Base-by-base conservation (phyloP, 345 rosid genomes). In the Brassica nigra region DNA sequence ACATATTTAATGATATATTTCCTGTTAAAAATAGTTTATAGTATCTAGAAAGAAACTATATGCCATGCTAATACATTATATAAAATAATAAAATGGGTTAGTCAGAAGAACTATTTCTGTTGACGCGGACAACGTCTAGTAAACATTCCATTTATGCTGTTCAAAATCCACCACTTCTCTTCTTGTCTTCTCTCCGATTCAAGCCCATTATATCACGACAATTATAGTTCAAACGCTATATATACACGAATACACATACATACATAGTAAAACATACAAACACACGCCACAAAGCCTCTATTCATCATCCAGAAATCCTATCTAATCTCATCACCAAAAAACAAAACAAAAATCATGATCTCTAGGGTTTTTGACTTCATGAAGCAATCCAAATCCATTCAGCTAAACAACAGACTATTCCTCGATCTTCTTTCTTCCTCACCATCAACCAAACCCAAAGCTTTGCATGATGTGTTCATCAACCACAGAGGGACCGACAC, bases 401-500 rank as follows among this genome's bases (percentile, higher is more conserved):
- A 75, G 14, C 68, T 69, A 12, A 70, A 70, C 69, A 70, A 70
- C 42, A 74, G 57, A 68, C 9, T 6, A 8, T 11, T 70, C 23
- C 71, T 67, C 2, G 63, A 81, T 66, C 39, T 84, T 55, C 82
- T 62, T 62, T 64, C 82, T 67, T 68, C 82, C 55, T 59, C 69
- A 27, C 0, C 62, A 57, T 23, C 55, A 7, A 37, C 64, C 55
- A 81, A 76, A 66, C 76, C 80, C 0, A 70, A 81, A 71, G 31
- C 70, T 42, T 28, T 54, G n/a, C 84, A 84, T 10, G 90, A 91
- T 28, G 92, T 91, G 69, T 89, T 91, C 88, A 87, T 91, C 16
- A 91, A 91, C 68, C 97, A 89, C 55, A 83, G 97, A 75, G 89
- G 97, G 5, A 14, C 82, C 9, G 97, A 90, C 85, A 90, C 97